Evolutionary conservation across 2,329 filamentous ascomycete species (phyloP).

Genomic region (Mariannaea elegans): DNA sequence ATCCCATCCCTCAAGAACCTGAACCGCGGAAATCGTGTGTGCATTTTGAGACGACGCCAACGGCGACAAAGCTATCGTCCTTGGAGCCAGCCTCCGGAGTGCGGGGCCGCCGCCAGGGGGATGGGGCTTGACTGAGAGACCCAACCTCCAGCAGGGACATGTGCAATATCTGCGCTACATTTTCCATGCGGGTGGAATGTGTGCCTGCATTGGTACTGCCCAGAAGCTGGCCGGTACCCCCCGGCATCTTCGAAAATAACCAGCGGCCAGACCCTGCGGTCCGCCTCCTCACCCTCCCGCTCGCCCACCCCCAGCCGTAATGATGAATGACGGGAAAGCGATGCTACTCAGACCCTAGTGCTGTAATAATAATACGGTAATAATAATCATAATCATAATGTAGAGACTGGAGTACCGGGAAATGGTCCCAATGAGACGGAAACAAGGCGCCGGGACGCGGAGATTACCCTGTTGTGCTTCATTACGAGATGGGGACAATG

Average conservation of each 20-base stretch:
- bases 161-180: conserved; percentile 22
- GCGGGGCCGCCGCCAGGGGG: conserved; percentile 38
- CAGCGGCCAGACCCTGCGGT: conserved; percentile 15
- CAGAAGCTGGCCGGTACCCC: conserved; percentile 34
- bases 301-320: conserved; percentile 9
- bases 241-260: conserved; percentile 30
- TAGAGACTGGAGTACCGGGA: conserved; percentile 13
- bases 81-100: conserved; percentile 37
- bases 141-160: conserved; percentile 24
- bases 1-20: conserved; percentile 13
- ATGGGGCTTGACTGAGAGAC: neutral
- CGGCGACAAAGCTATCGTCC: conserved; percentile 21
- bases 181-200: conserved; percentile 30
- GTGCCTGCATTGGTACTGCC: conserved; percentile 32
- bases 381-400: neutral
- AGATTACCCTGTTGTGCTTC: conserved; percentile 8
- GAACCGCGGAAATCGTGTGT: conserved; percentile 19
- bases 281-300: conserved; percentile 27
- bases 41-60: conserved; percentile 32
- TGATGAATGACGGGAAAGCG: conserved; percentile 23
- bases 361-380: conserved; percentile 16
- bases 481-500: neutral
- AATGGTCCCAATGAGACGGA: conserved; percentile 36
- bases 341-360: conserved; percentile 24
- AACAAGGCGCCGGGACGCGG: conserved; percentile 27